Evolutionary conservation across 345 rosid species (phyloP).

Genomic region (Litchi chinensis): DNA sequence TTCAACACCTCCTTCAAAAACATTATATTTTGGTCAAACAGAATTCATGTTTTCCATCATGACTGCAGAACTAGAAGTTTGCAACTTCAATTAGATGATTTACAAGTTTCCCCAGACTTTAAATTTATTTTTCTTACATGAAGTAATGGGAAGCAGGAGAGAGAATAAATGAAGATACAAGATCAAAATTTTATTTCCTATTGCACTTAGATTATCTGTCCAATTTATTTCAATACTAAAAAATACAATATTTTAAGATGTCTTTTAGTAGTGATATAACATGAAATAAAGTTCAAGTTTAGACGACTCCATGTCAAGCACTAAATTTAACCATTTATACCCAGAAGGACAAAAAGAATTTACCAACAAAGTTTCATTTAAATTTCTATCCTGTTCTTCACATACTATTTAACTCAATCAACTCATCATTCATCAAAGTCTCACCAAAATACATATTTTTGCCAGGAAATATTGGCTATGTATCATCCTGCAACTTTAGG

Average conservation of each 20-base stretch:
- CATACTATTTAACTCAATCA: not conserved
- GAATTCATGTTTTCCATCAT: not conserved
- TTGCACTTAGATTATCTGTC: not conserved
- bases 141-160: not conserved
- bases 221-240: not conserved
- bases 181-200: not conserved
- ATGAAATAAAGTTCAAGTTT: not conserved
- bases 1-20: conserved; percentile 1
- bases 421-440: not conserved
- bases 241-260: not conserved
- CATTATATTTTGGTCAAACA: not conserved
- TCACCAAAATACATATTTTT: not conserved
- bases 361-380: not conserved
- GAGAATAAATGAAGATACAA: not conserved
- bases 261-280: not conserved
- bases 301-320: not conserved
- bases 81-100: not conserved
- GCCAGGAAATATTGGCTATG: not conserved
- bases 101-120: not conserved
- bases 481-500: not conserved
- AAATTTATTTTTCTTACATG: not conserved
- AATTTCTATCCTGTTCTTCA: not conserved
- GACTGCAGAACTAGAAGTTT: not conserved
- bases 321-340: not conserved
- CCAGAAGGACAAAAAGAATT: not conserved